Evolutionary conservation across 2,329 filamentous ascomycete species (phyloP), one percentile per base, ranked within the genome.

Genomic region (Penicillium sp.): DNA sequence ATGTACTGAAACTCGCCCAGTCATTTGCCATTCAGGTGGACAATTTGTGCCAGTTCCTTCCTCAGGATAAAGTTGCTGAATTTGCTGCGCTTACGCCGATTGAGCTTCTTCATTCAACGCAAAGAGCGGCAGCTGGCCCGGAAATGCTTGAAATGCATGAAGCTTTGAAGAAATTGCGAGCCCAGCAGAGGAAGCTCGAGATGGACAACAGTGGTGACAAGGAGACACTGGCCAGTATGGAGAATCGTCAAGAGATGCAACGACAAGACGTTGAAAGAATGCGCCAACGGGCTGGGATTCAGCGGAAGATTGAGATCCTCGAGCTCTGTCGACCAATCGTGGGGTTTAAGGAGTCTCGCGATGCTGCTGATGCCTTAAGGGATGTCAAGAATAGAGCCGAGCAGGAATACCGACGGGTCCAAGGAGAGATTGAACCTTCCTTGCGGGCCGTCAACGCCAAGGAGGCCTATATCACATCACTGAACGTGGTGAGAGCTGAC

Each of bases 31-130:
- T 99, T 43, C 93, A 99, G 69, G 89, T 97, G 56, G 93, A 99
- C 74, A 99, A 99, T 60, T 78, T 99, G 2, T 99, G 93, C 68
- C 93, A 99, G 67, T 99, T 99, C 62, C 75, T 99, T 37, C 93
- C 93, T 0, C 93, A 99, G 69, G 93, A 99, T 66, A 87, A 91
- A 59, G 93, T 99, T 1, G 89, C 90, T 19, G 91, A 96, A 64
- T 99, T 99, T 66, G 89, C 93, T 4, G 86, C 81, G 4, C 81
- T 95, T 58, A 87, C 83, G 8, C 87, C 92, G 0, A 77, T 95
- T 11, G 87, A 95, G 37, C 79, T 96, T 16, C 77, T 99, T 0
- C 79, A 84, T 51, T 88, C 93, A 61, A 99, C 93, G 0, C 84
- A 95, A 54, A 83, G 90, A 63, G 93, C 93, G 29, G 91, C 90